A percentile compares a stretch with the other conserved stretches of the same genome.
Evolutionary conservation across 306 rosid genomes (phyloP).

Genomic region (Lablab purpureus): DNA sequence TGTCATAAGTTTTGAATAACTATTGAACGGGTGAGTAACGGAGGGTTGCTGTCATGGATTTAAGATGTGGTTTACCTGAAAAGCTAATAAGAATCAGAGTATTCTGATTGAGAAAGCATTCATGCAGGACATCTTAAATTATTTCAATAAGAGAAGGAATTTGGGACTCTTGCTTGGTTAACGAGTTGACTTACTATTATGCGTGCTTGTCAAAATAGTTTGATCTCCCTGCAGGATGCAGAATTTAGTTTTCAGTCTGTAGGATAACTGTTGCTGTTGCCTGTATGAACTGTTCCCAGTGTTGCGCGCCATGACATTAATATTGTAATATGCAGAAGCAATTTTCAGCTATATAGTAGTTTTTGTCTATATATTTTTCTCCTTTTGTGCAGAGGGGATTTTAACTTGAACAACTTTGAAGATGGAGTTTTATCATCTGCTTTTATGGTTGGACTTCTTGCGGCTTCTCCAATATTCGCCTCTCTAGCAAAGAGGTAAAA

Average conservation of each 20-base stretch:
- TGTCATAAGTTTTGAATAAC: neutral
- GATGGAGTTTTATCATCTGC: constrained; percentile 77
- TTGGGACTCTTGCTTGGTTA: neutral
- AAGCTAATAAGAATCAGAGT: constrained; percentile 4
- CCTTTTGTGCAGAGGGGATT: constrained; percentile 60
- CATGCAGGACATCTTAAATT: constrained; percentile 6
- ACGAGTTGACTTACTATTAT: neutral
- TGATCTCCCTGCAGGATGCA: neutral
- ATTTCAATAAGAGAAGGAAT: constrained; percentile 5
- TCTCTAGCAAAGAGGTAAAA: constrained; percentile 65
- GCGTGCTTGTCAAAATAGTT: constrained; percentile 8
- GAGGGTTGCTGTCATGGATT: constrained; percentile 18
- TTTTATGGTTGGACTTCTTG: constrained; percentile 80
- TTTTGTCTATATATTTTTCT: constrained; percentile 7
- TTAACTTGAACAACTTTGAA: constrained; percentile 69
- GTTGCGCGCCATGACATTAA: neutral
- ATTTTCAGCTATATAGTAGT: constrained; percentile 19
- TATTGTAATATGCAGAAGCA: constrained; percentile 21
- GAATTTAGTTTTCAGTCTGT: constrained; percentile 17
- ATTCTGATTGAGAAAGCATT: neutral
- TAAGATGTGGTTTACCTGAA: constrained; percentile 10
- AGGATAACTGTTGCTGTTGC: constrained; percentile 12
- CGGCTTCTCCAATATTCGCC: constrained; percentile 79
- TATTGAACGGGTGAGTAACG: neutral
- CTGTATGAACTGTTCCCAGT: neutral